Conservation (phyloP, 306 rosid species). For the Acacia crassicarpa region DNA sequence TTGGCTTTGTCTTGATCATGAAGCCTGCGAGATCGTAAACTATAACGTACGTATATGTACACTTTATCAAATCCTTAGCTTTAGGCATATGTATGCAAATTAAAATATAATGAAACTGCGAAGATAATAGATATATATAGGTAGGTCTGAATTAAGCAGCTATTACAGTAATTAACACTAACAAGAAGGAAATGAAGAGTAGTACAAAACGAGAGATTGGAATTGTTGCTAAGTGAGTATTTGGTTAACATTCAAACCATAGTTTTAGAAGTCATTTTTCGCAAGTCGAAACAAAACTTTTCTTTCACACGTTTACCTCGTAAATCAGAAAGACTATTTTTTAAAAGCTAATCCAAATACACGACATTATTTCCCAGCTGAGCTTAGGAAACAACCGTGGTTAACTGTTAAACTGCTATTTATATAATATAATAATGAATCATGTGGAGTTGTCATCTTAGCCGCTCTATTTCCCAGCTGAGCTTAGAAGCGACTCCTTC, state of each 20-base stretch:
- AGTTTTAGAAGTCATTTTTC: too few relatives aligned
- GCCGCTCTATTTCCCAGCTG: conserved; percentile 71
- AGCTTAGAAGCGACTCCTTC: conserved; percentile 73
- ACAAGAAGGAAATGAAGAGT: background rate
- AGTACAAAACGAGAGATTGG: background rate
- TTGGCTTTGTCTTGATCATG: background rate
- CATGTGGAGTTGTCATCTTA: conserved; percentile 56
- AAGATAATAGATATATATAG: background rate
- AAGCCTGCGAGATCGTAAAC: too few relatives aligned
- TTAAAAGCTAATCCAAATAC: too few relatives aligned
- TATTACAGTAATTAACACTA: background rate
- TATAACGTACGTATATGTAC: too few relatives aligned
- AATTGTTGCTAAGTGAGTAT: background rate
- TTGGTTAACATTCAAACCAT: too few relatives aligned
- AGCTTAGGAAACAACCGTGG: conserved; percentile 26
- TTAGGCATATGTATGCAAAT: background rate
- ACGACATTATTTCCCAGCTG: too few relatives aligned
- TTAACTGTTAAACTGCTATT: conserved; percentile 4
- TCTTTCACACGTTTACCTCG: too few relatives aligned
- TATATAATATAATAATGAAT: conserved; percentile 27
- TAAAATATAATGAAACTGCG: background rate
- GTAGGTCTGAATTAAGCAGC: conserved; percentile 27
- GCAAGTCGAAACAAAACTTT: too few relatives aligned
- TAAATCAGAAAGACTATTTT: too few relatives aligned
- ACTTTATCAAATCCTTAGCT: background rate